Conservation (phyloP, 345 rosid species). For the Linum trigynum region DNA sequence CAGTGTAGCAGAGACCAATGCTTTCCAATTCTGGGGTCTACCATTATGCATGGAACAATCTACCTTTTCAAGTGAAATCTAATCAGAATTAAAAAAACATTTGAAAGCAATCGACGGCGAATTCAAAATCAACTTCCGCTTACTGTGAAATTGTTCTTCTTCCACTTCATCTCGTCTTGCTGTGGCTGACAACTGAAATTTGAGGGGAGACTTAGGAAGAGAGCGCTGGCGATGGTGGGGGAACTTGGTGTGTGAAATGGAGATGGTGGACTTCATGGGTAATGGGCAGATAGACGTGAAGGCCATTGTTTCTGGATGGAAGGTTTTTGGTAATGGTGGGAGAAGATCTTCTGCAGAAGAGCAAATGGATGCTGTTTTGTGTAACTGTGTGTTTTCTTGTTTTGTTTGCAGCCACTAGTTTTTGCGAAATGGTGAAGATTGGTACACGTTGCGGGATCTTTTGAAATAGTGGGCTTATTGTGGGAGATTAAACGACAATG, state of each 20-base stretch:
- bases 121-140: not conserved
- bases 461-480: not conserved
- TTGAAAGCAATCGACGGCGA: not conserved
- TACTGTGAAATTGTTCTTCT: not conserved
- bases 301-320: conserved; percentile 20
- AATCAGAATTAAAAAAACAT: not conserved
- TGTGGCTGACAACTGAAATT: not conserved
- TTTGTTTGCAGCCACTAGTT: conserved; percentile 2
- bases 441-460: conserved; percentile 6
- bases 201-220: conserved; percentile 19
- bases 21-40: conserved; percentile 41
- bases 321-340: not conserved
- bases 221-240: conserved; percentile 1
- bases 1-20: conserved; percentile 49
- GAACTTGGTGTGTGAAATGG: conserved; percentile 3
- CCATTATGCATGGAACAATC: conserved; percentile 22
- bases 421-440: conserved; percentile 6
- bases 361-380: not conserved
- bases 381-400: too few relatives aligned
- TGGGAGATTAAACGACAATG: not conserved
- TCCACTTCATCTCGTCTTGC: conserved; percentile 1
- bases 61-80: conserved; percentile 10
- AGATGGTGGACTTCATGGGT: conserved; percentile 20
- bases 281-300: conserved; percentile 26
- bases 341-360: not conserved